These are phyloP conservation scores for Rhodotorula babjevae DNA, from an alignment of 768 basidiomycete genomes.

Conservation along the genomic window DNA sequence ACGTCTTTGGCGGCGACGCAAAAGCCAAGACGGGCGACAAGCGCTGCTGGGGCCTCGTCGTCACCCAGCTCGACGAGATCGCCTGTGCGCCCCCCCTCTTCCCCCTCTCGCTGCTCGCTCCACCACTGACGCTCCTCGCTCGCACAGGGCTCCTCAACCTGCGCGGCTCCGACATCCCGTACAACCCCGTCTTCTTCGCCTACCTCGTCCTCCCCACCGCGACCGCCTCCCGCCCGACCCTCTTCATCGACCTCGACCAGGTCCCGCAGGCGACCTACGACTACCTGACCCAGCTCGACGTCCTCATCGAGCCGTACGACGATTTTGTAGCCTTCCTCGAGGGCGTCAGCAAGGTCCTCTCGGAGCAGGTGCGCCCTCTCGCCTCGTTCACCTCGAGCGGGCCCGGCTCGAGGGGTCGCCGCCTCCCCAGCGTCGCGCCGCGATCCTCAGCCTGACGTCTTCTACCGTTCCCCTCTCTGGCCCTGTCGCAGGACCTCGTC, in stretches of 20 bases:
- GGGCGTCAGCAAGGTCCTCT: constrained; percentile 49
- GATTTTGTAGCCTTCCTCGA: constrained; percentile 61
- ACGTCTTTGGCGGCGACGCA: constrained; percentile 15
- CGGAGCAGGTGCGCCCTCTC: constrained; percentile 14
- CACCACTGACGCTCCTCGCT: background rate
- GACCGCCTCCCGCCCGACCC: constrained; percentile 51
- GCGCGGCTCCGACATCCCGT: constrained; percentile 84
- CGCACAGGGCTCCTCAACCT: constrained; percentile 71
- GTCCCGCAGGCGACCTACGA: constrained; percentile 54
- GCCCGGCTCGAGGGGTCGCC: too few relatives aligned
- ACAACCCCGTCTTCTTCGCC: constrained; percentile 74
- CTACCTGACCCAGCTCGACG: constrained; percentile 54
- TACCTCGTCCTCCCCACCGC: constrained; percentile 66
- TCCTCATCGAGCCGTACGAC: constrained; percentile 68
- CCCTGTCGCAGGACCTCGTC: constrained; percentile 47
- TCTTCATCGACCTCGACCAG: constrained; percentile 65
- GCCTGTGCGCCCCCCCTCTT: constrained; percentile 54
- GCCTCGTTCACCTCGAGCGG: background rate
- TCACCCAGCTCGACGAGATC: constrained; percentile 88
- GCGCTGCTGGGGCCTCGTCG: constrained; percentile 59
- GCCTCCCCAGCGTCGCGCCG: too few relatives aligned
- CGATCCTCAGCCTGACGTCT: too few relatives aligned
- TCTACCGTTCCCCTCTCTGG: too few relatives aligned
- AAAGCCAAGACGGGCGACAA: constrained; percentile 44
- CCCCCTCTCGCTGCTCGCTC: background rate